phyloP scores from a whole-genome alignment of 352 stramenopile species.

The Elongisporangium undulatum region DNA sequence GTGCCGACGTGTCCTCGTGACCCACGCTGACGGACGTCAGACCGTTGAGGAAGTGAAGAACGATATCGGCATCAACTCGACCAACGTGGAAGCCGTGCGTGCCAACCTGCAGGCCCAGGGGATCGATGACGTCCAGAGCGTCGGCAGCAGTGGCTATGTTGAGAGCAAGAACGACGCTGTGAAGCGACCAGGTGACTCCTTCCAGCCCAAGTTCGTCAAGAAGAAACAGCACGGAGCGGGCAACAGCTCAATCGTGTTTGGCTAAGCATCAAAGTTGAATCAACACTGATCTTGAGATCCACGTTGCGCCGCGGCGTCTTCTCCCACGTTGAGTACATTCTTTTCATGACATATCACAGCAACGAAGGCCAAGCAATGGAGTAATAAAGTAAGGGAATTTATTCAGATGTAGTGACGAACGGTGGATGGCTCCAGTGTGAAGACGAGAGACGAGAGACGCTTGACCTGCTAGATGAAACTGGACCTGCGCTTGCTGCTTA shows the following conservation, averaged over 20 bases:
- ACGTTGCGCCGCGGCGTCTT: neutral
- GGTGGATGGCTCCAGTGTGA: too few relatives aligned
- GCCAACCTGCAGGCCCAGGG: conserved; percentile 71
- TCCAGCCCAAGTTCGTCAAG: conserved; percentile 54
- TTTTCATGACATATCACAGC: neutral
- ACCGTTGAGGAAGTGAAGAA: conserved; percentile 85
- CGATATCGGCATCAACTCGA: conserved; percentile 62
- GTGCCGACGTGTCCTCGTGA: conserved; percentile 86
- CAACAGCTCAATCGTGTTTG: conserved; percentile 80
- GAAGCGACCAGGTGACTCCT: conserved; percentile 41
- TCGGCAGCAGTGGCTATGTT: conserved; percentile 45
- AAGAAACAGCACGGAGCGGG: conserved; percentile 80
- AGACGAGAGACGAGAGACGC: too few relatives aligned
- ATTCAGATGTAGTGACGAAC: too few relatives aligned
- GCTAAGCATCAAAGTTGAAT: conserved; percentile 20
- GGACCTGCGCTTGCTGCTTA: neutral
- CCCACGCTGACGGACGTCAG: conserved; percentile 72
- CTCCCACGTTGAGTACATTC: neutral
- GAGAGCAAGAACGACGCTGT: conserved; percentile 37
- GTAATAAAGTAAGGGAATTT: too few relatives aligned
- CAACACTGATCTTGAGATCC: neutral
- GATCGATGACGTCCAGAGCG: conserved; percentile 40
- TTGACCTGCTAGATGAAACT: conserved; percentile 2
- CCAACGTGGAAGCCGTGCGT: conserved; percentile 73
- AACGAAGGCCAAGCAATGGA: too few relatives aligned